Conservation (phyloP, 2,329 filamentous ascomycete species). For the Neonectria ditissima region DNA sequence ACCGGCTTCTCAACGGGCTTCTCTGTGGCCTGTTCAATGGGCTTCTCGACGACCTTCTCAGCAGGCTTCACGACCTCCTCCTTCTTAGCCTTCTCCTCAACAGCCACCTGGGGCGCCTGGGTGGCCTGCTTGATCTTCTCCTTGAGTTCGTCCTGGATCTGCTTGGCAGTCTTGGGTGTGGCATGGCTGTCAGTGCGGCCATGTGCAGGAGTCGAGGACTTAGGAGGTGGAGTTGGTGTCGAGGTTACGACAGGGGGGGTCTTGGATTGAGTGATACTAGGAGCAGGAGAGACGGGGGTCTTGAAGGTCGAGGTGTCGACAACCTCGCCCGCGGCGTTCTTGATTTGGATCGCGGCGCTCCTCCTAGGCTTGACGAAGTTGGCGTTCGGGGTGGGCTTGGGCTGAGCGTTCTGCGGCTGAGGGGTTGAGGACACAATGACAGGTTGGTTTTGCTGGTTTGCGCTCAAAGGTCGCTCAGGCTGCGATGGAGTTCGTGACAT, state of each 20-base stretch:
- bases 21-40: conserved; percentile 20
- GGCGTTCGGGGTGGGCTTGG: conserved; percentile 58
- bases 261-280: conserved; percentile 68
- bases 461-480: conserved; percentile 76
- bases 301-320: conserved; percentile 75
- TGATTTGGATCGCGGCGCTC: conserved; percentile 85
- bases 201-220: conserved; percentile 76
- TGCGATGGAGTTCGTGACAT: conserved; percentile 91
- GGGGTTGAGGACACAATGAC: conserved; percentile 72
- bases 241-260: conserved; percentile 79
- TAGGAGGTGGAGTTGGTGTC: conserved; percentile 83
- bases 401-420: conserved; percentile 72
- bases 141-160: conserved; percentile 86
- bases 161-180: conserved; percentile 78
- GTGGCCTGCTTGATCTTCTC: conserved; percentile 78
- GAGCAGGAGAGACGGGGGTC: conserved; percentile 67
- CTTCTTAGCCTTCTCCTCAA: conserved; percentile 47
- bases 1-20: conserved; percentile 50
- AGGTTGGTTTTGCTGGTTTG: conserved; percentile 68
- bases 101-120: conserved; percentile 50
- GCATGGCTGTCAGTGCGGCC: conserved; percentile 76
- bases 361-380: conserved; percentile 69
- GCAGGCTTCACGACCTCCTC: conserved; percentile 40
- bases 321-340: conserved; percentile 82
- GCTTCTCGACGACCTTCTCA: conserved; percentile 27